Base-by-base conservation (phyloP, 1,284 basidiomycete species). In the Amylostereum areolatum region DNA sequence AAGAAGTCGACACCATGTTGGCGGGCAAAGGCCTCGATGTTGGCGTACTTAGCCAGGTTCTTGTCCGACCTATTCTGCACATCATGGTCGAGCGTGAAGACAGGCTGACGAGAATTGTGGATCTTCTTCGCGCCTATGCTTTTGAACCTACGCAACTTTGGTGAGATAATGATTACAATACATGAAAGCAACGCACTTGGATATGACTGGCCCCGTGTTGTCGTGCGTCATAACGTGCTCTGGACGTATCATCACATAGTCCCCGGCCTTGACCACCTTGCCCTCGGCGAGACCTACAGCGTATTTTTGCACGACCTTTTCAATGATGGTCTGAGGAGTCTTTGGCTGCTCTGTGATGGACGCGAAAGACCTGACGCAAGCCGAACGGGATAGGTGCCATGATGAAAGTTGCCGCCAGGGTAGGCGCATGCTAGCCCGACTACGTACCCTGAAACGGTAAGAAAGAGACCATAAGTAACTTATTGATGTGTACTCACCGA, bases 191-290 rank as follows among this genome's bases (percentile, higher is more conserved):
- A 71, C 85, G 63, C 61, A 92, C 90, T 96, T 96, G 63, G 89
- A 87, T 55, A 99, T 97, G 58, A 98, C 95, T 3, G 96, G 96
- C 0, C 95, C 96, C 9, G 96, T 99, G 68, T 99, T 99, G 66
- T 99, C 94, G 62, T 97, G 92, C 2, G 92, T 95, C 92, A 96
- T 95, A 54, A 98, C 94, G 78, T 97, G 92, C 65, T 97, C 85
- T 18, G 97, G 97, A 29, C 83, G 82, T 68, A 99, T 97, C 90
- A 97, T 97, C 45, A 99, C 94, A 83, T 98, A 99, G 83, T 99
- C 97, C 32, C 97, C 97, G 29, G 95, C 90, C 60, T 82, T 84
- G 56, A 98, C 91, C 28, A 77, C 75, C 61, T 89, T 88, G 41
- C 82, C 84, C 46, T 75, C 67, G 1, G 89, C 81, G 1, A 94